phyloP scores from a whole-genome alignment of 495 filamentous ascomycete genomes.

The Aspergillus cavernicola region DNA sequence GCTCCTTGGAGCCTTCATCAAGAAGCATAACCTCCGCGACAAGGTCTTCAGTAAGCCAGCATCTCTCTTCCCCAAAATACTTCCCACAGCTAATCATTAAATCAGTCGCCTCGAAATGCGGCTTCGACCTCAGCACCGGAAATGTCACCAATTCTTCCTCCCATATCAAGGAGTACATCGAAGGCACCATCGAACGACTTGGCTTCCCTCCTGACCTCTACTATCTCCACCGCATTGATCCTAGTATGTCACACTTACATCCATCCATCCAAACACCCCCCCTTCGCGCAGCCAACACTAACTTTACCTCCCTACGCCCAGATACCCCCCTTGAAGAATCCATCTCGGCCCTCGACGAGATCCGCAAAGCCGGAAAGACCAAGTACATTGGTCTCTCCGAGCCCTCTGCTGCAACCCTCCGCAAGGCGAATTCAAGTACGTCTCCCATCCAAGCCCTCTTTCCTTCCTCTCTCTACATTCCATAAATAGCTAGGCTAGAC shows the following conservation, averaged over 20 bases:
- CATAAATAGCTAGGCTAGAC: no score
- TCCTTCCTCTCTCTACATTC: no score
- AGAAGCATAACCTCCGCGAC: constrained; percentile 48
- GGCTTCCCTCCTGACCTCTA: constrained; percentile 47
- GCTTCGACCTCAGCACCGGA: constrained; percentile 31
- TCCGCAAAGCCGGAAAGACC: constrained; percentile 44
- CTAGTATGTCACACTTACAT: constrained; percentile 37
- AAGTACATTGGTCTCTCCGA: constrained; percentile 47
- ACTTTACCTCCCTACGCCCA: constrained; percentile 15
- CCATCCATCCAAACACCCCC: no score
- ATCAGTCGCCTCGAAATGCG: constrained; percentile 48
- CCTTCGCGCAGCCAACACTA: no score
- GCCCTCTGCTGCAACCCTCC: constrained; percentile 41
- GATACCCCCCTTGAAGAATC: constrained; percentile 48
- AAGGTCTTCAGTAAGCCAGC: constrained; percentile 39
- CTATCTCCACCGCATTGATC: constrained; percentile 40
- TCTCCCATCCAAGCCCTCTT: no score
- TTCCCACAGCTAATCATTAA: neutral
- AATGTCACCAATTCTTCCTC: constrained; percentile 43
- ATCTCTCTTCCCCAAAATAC: neutral
- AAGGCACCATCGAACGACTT: constrained; percentile 48
- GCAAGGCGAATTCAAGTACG: constrained; percentile 43
- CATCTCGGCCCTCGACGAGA: constrained; percentile 42
- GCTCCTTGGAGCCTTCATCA: constrained; percentile 50
- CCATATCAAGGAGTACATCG: constrained; percentile 50